Evolutionary conservation across 768 basidiomycete genomes (phyloP).

Genomic region (Postia placenta): DNA sequence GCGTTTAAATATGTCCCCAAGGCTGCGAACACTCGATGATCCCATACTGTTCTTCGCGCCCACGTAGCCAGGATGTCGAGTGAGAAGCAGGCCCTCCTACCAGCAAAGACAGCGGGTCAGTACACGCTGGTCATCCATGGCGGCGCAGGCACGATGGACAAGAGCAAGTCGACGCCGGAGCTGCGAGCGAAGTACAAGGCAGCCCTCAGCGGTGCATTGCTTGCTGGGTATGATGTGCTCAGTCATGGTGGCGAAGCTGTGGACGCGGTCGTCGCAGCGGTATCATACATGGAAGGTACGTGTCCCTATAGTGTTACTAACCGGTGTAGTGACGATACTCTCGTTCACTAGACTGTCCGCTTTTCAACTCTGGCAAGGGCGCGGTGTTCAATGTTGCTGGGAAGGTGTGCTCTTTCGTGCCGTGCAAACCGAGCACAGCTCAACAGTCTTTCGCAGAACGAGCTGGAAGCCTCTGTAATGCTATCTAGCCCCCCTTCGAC

Average conservation of each 20-base stretch:
- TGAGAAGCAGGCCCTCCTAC: conserved; percentile 16
- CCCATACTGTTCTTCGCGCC: background rate
- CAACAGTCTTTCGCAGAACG: conserved; percentile 45
- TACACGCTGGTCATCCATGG: conserved; percentile 66
- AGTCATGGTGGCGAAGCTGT: conserved; percentile 70
- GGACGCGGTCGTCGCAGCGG: conserved; percentile 76
- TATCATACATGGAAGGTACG: conserved; percentile 65
- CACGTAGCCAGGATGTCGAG: background rate
- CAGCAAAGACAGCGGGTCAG: conserved; percentile 12
- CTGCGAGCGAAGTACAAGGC: conserved; percentile 52
- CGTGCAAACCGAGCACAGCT: too few relatives aligned
- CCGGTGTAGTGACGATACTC: background rate
- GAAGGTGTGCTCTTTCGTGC: conserved; percentile 44
- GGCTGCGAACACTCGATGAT: background rate
- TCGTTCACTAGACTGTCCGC: conserved; percentile 50
- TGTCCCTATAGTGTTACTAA: background rate
- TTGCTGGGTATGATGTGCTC: conserved; percentile 59
- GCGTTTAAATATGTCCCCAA: background rate
- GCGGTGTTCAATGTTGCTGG: conserved; percentile 80
- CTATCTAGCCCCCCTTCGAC: conserved; percentile 69
- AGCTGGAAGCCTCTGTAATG: conserved; percentile 79
- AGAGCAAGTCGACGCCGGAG: conserved; percentile 50
- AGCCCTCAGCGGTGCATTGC: conserved; percentile 47
- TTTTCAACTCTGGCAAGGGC: conserved; percentile 78
- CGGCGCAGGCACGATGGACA: conserved; percentile 69